Conservation (phyloP, 441 rosid genomes). For the Viola pubescens region DNA sequence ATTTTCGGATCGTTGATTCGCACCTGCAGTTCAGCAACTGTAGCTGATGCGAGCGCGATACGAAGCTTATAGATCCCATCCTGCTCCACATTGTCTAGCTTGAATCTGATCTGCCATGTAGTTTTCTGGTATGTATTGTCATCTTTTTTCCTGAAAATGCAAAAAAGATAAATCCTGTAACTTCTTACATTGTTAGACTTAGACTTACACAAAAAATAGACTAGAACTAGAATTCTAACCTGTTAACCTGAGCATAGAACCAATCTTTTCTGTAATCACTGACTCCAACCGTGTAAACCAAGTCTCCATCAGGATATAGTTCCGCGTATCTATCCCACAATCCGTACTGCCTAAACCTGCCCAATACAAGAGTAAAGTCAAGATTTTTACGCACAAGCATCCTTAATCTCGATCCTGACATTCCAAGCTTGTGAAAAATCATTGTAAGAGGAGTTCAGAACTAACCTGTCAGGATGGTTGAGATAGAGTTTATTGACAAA, state of each 20-base stretch:
- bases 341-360: slow-evolving; percentile 54
- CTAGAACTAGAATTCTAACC: slow-evolving; percentile 20
- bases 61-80: slow-evolving; percentile 48
- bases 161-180: not conserved
- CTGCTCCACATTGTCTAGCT: slow-evolving; percentile 26
- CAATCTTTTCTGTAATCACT: slow-evolving; percentile 43
- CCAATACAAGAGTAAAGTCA: no score
- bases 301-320: slow-evolving; percentile 38
- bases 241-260: slow-evolving; percentile 56
- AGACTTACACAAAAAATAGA: not conserved
- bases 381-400: no score
- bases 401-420: no score
- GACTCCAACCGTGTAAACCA: slow-evolving; percentile 38
- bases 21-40: slow-evolving; percentile 27
- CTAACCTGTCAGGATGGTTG: slow-evolving; percentile 70
- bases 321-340: slow-evolving; percentile 49
- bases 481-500: slow-evolving; percentile 60
- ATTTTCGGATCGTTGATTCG: slow-evolving; percentile 43
- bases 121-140: slow-evolving; percentile 29
- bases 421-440: no score
- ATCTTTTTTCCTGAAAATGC: slow-evolving; percentile 13
- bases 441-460: no score
- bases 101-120: slow-evolving; percentile 65
- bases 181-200: no score
- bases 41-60: slow-evolving; percentile 22